Base-by-base conservation (phyloP, 768 basidiomycete species). In the Coprinellus micaceus region DNA sequence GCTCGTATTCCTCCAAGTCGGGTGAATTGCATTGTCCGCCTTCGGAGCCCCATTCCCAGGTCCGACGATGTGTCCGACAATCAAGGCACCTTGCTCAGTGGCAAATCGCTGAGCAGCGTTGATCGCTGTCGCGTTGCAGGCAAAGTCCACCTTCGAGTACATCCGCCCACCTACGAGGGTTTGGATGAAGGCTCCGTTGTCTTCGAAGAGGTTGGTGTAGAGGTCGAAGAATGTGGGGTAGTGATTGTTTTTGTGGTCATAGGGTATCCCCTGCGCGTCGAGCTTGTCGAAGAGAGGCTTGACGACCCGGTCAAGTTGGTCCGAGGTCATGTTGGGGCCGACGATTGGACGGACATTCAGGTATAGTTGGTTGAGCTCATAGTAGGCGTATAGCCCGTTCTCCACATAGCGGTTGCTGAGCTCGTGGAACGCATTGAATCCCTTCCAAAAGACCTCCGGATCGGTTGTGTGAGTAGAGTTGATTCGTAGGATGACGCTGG, bases 181-280 rank as follows among this genome's bases (percentile, higher is more conserved):
- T 25, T 43, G 51, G n/a, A 29, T 47, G 17, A 52, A 39, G 5
- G 58, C 45, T 5, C 24, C 44, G 28, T 59, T 56, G 22, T 62
- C 61, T n/a, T 59, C 41, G 49, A 62, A 62, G 41, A 62, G 45
- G 52, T 49, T 56, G 46, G 54, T 59, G 36, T 59, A 62, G 7
- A 59, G 52, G 40, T 62, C 58, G 52, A 57, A 57, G 61, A 59
- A 62, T 13, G 58, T 59, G 2, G 55, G 41, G 55, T 52, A 62
- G 24, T 59, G 56, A 17, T 49, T 59, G 47, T 29, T 45, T 1
- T 28, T 21, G 2, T 43, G 41, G 2, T 25, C 22, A 21, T 62
- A 62, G 0, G 61, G 52, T 11, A 62, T 53, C 22, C 52, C 52
- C 15, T 51, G 30, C 12, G 39, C 29, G 4, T 54, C 26, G 22